Conservation (phyloP, 2,329 filamentous ascomycete species). For the Dactylellina haptotyla region DNA sequence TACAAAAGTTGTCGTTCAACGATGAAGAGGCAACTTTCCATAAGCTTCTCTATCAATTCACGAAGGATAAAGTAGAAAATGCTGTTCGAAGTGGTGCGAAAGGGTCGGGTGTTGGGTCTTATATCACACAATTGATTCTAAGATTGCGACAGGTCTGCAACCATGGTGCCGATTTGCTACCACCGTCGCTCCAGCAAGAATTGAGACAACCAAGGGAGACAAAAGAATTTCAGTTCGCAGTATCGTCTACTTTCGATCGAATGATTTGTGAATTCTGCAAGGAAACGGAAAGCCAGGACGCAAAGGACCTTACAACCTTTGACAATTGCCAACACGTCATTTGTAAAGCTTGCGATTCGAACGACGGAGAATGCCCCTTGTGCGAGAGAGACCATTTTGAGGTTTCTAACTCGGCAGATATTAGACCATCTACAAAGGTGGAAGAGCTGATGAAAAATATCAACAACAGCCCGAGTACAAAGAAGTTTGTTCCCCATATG, state of each 20-base stretch:
- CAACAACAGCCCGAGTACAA: constrained; percentile 43
- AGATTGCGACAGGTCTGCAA: constrained; percentile 54
- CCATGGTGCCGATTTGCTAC: constrained; percentile 45
- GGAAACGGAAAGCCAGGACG: background rate
- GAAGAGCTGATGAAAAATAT: constrained; percentile 57
- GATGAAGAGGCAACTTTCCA: constrained; percentile 22
- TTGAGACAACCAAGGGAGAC: background rate
- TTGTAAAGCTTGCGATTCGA: background rate
- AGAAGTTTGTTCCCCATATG: too few relatives aligned
- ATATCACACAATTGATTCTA: constrained; percentile 42
- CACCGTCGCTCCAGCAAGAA: background rate
- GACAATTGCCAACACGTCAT: constrained; percentile 24
- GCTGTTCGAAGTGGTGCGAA: background rate
- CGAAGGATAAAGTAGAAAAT: background rate
- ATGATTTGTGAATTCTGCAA: constrained; percentile 26
- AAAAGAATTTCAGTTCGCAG: background rate
- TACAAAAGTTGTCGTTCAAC: constrained; percentile 45
- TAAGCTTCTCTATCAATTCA: constrained; percentile 5
- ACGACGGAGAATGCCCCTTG: constrained; percentile 20
- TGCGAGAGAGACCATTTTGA: background rate
- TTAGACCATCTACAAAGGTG: constrained; percentile 55
- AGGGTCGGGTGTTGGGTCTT: background rate
- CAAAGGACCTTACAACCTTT: background rate
- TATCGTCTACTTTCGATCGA: background rate
- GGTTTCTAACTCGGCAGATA: background rate